These are phyloP conservation scores for Shiraia bambusicola DNA, from an alignment of 2,329 filamentous ascomycete species.

Conservation along the genomic window DNA sequence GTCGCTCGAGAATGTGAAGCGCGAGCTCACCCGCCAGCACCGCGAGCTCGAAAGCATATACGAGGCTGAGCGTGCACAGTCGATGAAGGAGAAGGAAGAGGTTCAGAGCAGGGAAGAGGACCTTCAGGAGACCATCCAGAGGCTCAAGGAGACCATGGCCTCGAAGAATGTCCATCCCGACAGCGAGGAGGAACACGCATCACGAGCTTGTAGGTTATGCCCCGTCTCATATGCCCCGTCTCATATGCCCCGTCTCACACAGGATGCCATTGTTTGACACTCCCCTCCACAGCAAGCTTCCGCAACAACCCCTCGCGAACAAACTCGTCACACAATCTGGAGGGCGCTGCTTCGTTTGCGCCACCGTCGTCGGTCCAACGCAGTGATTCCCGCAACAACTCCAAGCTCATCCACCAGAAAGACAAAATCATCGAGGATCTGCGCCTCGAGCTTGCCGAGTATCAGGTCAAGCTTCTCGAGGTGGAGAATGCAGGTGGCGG, in stretches of 20 bases:
- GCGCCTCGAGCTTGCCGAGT: constrained; percentile 87
- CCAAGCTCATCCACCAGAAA: constrained; percentile 88
- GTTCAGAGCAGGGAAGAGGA: constrained; percentile 82
- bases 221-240: no score
- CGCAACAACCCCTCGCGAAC: constrained; percentile 47
- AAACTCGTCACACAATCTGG: constrained; percentile 64
- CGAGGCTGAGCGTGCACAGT: constrained; percentile 82
- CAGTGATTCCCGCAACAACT: constrained; percentile 86
- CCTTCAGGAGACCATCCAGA: constrained; percentile 84
- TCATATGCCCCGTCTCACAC: background rate
- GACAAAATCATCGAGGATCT: constrained; percentile 94
- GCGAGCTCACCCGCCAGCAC: constrained; percentile 78
- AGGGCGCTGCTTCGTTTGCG: constrained; percentile 80
- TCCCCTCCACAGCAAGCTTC: constrained; percentile 40
- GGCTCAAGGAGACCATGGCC: constrained; percentile 84
- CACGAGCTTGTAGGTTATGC: constrained; percentile 52
- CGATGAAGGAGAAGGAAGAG: constrained; percentile 90
- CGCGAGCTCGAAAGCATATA: constrained; percentile 92
- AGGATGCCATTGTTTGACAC: constrained; percentile 20
- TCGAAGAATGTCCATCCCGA: constrained; percentile 64
- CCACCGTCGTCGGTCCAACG: constrained; percentile 81
- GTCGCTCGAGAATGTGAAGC: constrained; percentile 77
- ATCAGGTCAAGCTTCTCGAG: constrained; percentile 92
- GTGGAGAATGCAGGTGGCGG: constrained; percentile 91
- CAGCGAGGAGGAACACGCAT: constrained; percentile 54